These are phyloP conservation scores for Rehmannia glutinosa DNA, from an alignment of 257 asterid species.

Conservation along the genomic window DNA sequence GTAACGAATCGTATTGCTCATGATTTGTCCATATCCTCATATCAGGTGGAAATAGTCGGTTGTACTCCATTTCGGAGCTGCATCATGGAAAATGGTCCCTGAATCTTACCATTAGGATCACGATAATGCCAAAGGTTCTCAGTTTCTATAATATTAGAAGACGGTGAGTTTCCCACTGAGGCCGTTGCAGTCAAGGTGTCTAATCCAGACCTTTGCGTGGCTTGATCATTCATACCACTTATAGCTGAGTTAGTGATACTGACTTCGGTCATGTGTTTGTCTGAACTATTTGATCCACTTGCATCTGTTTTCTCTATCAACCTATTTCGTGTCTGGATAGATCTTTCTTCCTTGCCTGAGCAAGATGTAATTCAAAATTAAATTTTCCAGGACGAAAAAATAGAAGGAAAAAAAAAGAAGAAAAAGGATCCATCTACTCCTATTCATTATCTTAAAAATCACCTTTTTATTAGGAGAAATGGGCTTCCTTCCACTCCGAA, in stretches of 20 bases:
- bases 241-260: slow-evolving; percentile 18
- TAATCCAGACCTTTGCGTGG: slow-evolving; percentile 37
- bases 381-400: not conserved
- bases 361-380: slow-evolving; percentile 23
- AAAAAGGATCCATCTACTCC: not conserved
- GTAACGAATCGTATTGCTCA: slow-evolving; percentile 68
- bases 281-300: slow-evolving; percentile 31
- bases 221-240: slow-evolving; percentile 29
- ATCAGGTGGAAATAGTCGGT: slow-evolving; percentile 76
- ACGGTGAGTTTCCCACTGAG: slow-evolving; percentile 29
- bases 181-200: slow-evolving; percentile 39
- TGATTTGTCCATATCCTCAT: slow-evolving; percentile 90
- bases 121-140: slow-evolving; percentile 95
- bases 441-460: slow-evolving; percentile 6
- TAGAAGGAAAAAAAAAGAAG: not conserved
- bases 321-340: slow-evolving; percentile 24
- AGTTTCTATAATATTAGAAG: slow-evolving; percentile 47
- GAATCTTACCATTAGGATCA: slow-evolving; percentile 84
- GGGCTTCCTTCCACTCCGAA: slow-evolving; percentile 26
- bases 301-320: slow-evolving; percentile 32
- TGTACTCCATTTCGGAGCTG: slow-evolving; percentile 79
- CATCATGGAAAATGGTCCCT: slow-evolving; percentile 90
- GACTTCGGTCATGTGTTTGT: slow-evolving; percentile 31
- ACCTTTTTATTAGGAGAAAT: slow-evolving; percentile 34
- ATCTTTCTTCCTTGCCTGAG: slow-evolving; percentile 59